Evolutionary conservation across 2,329 filamentous ascomycete genomes (phyloP), one percentile per base, ranked within the genome.

Genomic region (Cryphonectria japonica): DNA sequence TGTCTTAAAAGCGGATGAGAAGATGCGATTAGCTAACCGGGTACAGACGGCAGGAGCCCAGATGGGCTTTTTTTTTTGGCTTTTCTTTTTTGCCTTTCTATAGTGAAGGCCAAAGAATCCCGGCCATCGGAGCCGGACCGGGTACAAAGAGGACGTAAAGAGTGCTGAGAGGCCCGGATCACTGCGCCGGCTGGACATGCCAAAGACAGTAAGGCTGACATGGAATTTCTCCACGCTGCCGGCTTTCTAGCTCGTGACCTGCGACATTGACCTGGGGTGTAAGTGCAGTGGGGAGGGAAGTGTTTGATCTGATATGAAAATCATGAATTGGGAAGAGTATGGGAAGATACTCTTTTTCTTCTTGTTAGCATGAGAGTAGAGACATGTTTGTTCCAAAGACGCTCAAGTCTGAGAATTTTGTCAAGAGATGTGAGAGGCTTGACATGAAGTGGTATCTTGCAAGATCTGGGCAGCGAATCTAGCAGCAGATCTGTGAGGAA

Each of bases 161-260:
- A 6, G 41, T 1, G 41, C 39, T 34, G 41, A 54, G 41, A 14
- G 26, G 54, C 68, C 68, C 69, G 69, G 69, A 39, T 63, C 43
- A 22, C 37, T 13, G 37, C 32, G 26, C 57, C 71, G 71, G 71
- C 69, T 72, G 71, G 66, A 71, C 71, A 66, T 72, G 46, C 71
- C 71, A 67, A 37, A 72, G 66, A 22, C 7, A 62, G 71, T 57
- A 70, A 72, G 62, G 69, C 43, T 26, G 54, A 11, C 34, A 41
- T 32, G 66, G 62, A 46, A 19, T 32, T 37, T 62, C 66, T 62
- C 66, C 57, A 43, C 66, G 57, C 22, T 37, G 34, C 26, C 39
- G 61, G 34, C 34, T 62, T 9, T 43, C 50, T 57, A 72, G 68
- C 16, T 67, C 60, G 57, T 65, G 61, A 60, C 66, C 50, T 43